These are phyloP conservation scores for Xylaria telfairii DNA, from an alignment of 495 filamentous ascomycete genomes.

Conservation along the genomic window DNA sequence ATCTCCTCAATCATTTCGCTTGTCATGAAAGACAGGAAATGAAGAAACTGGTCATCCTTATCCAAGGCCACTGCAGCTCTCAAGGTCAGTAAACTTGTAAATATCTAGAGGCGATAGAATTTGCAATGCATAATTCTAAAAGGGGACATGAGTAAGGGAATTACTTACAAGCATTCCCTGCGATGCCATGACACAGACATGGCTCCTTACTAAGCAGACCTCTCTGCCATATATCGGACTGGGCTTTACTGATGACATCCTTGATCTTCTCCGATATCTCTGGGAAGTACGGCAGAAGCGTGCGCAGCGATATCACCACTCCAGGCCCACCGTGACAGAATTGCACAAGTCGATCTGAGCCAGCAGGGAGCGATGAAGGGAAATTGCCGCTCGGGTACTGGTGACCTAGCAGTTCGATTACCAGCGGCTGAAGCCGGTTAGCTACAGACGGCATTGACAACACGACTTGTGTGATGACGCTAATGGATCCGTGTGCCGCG, in stretches of 20 bases:
- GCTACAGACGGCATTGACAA: constrained; percentile 49
- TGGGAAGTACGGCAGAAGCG: constrained; percentile 58
- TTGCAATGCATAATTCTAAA: not conserved
- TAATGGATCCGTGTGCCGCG: constrained; percentile 65
- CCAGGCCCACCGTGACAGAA: constrained; percentile 73
- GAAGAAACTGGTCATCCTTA: constrained; percentile 21
- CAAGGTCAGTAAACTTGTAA: not conserved
- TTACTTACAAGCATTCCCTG: constrained; percentile 57
- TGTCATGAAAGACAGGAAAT: constrained; percentile 34
- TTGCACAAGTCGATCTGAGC: constrained; percentile 56
- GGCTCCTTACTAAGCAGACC: constrained; percentile 68
- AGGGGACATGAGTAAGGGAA: not conserved
- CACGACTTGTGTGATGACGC: constrained; percentile 68
- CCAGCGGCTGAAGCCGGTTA: constrained; percentile 46
- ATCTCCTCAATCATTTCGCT: constrained; percentile 25
- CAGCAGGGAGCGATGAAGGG: constrained; percentile 36
- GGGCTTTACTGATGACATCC: constrained; percentile 49
- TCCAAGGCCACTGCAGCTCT: constrained; percentile 36
- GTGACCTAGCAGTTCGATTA: constrained; percentile 52
- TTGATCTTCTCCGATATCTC: constrained; percentile 53
- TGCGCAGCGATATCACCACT: constrained; percentile 58
- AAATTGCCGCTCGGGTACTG: constrained; percentile 55
- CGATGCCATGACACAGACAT: constrained; percentile 68
- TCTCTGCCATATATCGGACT: constrained; percentile 54
- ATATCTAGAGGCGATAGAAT: not conserved